Conservation (phyloP, 2,329 filamentous ascomycete species). For the Nannizzia gypsea region DNA sequence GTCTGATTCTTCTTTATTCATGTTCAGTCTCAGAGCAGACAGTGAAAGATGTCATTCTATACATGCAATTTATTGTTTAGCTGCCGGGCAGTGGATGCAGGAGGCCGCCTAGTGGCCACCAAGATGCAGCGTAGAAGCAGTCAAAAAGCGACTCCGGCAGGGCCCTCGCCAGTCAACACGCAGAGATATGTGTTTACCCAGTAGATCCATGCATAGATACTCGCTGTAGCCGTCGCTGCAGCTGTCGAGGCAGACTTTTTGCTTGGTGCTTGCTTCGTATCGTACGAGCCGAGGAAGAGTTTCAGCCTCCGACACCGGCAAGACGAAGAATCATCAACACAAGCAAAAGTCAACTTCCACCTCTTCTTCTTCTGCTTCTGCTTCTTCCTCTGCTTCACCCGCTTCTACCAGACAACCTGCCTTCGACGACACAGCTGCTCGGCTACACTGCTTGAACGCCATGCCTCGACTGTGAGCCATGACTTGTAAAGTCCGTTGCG, state of each 20-base stretch:
- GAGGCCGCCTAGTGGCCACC: neutral
- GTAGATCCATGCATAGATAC: neutral
- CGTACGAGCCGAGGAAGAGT: neutral
- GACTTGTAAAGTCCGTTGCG: conserved; percentile 1
- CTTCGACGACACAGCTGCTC: too few relatives aligned
- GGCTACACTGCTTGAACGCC: neutral
- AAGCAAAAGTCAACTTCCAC: neutral
- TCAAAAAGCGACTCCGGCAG: neutral
- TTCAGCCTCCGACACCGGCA: neutral
- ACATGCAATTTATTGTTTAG: neutral
- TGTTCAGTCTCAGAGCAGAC: neutral
- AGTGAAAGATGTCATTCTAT: neutral
- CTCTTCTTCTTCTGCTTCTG: neutral
- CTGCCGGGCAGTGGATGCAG: neutral
- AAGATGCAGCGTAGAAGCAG: neutral
- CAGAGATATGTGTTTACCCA: neutral
- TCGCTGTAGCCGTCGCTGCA: neutral
- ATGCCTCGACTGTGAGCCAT: conserved; percentile 1
- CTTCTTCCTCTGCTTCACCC: neutral
- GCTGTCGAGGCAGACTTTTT: neutral
- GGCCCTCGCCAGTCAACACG: neutral
- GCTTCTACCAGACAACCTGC: neutral
- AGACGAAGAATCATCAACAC: neutral
- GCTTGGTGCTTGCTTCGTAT: neutral
- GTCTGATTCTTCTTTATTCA: neutral